Percentiles rank a stretch among this genome's conserved stretches.
Evolutionary conservation across 1,139 yeast genomes (phyloP).

Genomic region (Protomyces inundatus): DNA sequence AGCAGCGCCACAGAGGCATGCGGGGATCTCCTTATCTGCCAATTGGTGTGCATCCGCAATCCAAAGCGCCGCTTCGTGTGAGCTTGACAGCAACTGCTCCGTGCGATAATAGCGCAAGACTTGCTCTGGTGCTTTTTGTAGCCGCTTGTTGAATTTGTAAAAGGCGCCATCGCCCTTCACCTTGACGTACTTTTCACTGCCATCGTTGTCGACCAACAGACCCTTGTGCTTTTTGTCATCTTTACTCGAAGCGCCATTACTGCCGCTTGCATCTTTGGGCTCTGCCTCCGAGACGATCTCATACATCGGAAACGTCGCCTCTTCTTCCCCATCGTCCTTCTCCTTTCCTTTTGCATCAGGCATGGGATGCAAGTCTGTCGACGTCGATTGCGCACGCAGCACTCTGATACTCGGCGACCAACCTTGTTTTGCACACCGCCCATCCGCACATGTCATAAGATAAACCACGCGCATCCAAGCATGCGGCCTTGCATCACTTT

Average conservation of each 20-base stretch:
- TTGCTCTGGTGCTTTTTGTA: constrained; percentile 24
- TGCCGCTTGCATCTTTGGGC: not conserved
- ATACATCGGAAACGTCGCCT: not conserved
- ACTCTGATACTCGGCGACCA: constrained; percentile 21
- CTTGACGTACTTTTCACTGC: constrained; percentile 27
- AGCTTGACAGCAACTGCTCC: constrained; percentile 3
- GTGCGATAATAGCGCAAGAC: constrained; percentile 24
- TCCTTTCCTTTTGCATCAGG: not conserved
- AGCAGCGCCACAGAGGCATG: constrained; percentile 20
- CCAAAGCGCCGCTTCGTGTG: constrained; percentile 22
- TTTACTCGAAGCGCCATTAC: not conserved
- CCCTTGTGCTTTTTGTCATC: not conserved
- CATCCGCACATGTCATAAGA: constrained; percentile 24
- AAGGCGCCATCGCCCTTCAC: constrained; percentile 28
- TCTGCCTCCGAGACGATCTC: constrained; percentile 26
- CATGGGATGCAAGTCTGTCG: not conserved
- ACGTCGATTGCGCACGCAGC: constrained; percentile 9
- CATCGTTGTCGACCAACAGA: constrained; percentile 22
- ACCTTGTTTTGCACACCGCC: constrained; percentile 21
- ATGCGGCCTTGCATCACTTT: constrained; percentile 11
- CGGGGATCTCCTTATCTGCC: constrained; percentile 24
- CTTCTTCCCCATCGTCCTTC: not conserved
- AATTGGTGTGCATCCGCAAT: constrained; percentile 21
- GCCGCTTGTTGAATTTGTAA: constrained; percentile 27
- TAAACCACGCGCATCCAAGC: constrained; percentile 25